Percentiles rank a stretch among this genome's conserved stretches.
Conservation (phyloP, 371 early-diverging fungal species). For the Umbelopsis sp. region DNA sequence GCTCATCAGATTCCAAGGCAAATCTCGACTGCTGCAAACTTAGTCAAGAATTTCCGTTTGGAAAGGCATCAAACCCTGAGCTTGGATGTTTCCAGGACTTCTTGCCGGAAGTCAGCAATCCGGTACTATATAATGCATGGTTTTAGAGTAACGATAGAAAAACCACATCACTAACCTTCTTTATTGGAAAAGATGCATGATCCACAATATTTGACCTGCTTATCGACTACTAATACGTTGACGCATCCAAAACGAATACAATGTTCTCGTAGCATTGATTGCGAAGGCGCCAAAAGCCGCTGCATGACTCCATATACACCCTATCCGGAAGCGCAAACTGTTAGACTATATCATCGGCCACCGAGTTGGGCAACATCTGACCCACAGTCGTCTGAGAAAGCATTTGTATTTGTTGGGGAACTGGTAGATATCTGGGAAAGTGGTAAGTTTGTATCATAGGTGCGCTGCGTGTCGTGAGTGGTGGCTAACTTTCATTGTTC, state of each 20-base stretch:
- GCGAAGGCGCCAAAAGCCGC: conserved; percentile 21
- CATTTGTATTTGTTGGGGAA: conserved; percentile 61
- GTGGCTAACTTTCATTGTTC: not conserved
- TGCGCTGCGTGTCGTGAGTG: too few species aligned
- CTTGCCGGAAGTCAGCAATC: conserved; percentile 17
- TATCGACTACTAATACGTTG: conserved; percentile 39
- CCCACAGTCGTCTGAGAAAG: conserved; percentile 32
- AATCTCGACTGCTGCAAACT: conserved; percentile 56
- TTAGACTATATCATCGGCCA: conserved; percentile 52
- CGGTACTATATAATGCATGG: not conserved
- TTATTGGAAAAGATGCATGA: not conserved
- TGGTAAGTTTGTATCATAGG: conserved; percentile 32
- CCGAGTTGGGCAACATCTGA: conserved; percentile 41
- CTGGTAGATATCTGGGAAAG: conserved; percentile 65
- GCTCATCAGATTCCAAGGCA: not conserved
- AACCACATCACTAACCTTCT: not conserved
- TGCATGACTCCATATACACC: conserved; percentile 70
- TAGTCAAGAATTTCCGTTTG: conserved; percentile 53
- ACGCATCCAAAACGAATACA: conserved; percentile 36
- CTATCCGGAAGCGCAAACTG: conserved; percentile 51
- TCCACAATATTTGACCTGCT: conserved; percentile 31
- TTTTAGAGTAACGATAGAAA: too few species aligned
- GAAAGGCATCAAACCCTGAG: conserved; percentile 46
- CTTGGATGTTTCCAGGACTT: conserved; percentile 57
- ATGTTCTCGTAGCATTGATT: conserved; percentile 43